Evolutionary conservation across 1,139 yeast genomes (phyloP).

Genomic region (Yamadazyma oceani): DNA sequence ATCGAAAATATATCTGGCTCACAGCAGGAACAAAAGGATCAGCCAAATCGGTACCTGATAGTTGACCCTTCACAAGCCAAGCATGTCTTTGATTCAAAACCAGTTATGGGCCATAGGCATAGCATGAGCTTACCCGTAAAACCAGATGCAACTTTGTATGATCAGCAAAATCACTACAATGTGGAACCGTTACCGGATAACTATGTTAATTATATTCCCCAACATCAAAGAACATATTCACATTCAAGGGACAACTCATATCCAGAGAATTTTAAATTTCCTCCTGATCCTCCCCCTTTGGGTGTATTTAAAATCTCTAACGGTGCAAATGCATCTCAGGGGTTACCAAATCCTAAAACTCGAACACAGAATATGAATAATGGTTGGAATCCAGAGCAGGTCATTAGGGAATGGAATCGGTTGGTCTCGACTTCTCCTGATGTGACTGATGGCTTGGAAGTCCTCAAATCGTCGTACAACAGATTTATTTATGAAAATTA

Average conservation of each 20-base stretch:
- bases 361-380: too few species aligned
- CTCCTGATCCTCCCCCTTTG: background rate
- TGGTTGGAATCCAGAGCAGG: background rate
- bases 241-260: conserved; percentile 2
- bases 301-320: background rate
- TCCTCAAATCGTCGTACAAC: conserved; percentile 2
- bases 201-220: conserved; percentile 1
- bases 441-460: conserved; percentile 1
- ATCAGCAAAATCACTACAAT: background rate
- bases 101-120: too few species aligned
- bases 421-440: conserved; percentile 2
- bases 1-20: conserved; percentile 8
- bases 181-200: background rate
- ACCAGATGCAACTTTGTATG: too few species aligned
- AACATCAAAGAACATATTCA: background rate
- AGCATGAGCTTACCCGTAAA: too few species aligned
- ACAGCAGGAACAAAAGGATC: background rate
- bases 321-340: background rate
- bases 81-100: too few species aligned
- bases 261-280: conserved; percentile 8
- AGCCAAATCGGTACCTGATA: too few species aligned
- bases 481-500: conserved; percentile 1
- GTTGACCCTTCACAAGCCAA: too few species aligned
- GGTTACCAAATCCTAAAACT: too few species aligned
- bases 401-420: background rate